These are phyloP conservation scores for Lophiostoma macrostomum DNA, from an alignment of 495 filamentous ascomycete species.

Conservation along the genomic window DNA sequence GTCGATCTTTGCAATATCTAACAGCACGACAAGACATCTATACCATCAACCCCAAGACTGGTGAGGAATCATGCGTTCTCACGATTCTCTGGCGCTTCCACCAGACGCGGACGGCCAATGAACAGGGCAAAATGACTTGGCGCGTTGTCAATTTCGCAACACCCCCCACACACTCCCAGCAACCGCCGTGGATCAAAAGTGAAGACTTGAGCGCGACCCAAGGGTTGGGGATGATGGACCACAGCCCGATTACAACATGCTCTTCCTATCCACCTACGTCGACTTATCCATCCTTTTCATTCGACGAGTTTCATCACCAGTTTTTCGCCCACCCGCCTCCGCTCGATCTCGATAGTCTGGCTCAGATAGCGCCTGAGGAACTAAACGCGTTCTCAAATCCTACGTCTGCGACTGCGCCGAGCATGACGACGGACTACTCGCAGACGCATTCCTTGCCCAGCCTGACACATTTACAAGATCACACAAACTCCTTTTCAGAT, in stretches of 20 bases:
- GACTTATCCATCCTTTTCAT: conserved; percentile 8
- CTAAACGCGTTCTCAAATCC: conserved; percentile 21
- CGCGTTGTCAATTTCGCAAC: conserved; percentile 21
- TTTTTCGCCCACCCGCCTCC: conserved; percentile 11
- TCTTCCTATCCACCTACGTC: background rate
- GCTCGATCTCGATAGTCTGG: conserved; percentile 26
- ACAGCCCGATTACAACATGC: background rate
- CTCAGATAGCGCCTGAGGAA: conserved; percentile 9
- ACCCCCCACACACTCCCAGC: background rate
- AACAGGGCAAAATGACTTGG: conserved; percentile 17
- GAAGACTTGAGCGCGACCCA: background rate
- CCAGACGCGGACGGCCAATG: conserved; percentile 10
- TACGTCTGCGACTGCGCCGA: conserved; percentile 12
- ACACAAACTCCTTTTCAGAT: conserved; percentile 7
- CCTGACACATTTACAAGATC: conserved; percentile 19
- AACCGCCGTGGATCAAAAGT: conserved; percentile 9
- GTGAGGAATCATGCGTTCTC: conserved; percentile 7
- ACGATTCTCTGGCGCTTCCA: conserved; percentile 28
- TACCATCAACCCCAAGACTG: background rate
- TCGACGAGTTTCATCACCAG: conserved; percentile 7
- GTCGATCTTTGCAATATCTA: conserved; percentile 11
- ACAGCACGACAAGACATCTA: conserved; percentile 30
- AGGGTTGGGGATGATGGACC: background rate
- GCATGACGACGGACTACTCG: conserved; percentile 21
- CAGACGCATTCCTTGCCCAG: conserved; percentile 15